Conservation (phyloP, 2,329 filamentous ascomycete species). For the Curvularia spicifera region DNA sequence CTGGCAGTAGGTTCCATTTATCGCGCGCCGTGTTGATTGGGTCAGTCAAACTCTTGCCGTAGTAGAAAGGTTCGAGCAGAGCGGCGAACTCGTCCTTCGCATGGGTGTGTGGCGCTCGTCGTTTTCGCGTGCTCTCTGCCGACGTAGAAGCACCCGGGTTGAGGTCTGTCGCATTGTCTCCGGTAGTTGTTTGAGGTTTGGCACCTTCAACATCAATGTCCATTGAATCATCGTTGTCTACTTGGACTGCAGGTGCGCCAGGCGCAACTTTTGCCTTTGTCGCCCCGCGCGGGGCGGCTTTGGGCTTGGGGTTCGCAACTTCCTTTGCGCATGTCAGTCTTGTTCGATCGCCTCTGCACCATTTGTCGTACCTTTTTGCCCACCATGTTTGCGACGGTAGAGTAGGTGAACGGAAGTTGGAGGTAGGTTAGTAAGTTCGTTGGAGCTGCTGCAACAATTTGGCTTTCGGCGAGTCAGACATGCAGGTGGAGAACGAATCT, state of each 20-base stretch:
- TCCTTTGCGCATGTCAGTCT: constrained; percentile 32
- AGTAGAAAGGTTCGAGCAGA: constrained; percentile 72
- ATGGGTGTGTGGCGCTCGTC: constrained; percentile 37
- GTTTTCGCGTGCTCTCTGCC: constrained; percentile 37
- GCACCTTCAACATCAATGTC: constrained; percentile 18
- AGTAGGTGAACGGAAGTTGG: constrained; percentile 19
- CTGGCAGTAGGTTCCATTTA: constrained; percentile 95
- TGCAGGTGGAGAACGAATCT: constrained; percentile 16
- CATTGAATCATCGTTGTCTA: constrained; percentile 17
- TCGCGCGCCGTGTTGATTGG: constrained; percentile 76
- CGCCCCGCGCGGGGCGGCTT: constrained; percentile 43
- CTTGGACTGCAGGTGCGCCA: constrained; percentile 19
- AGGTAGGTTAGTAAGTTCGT: constrained; percentile 20
- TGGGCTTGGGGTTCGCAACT: constrained; percentile 34
- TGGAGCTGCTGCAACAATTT: constrained; percentile 36
- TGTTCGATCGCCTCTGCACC: neutral
- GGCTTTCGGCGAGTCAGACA: constrained; percentile 36
- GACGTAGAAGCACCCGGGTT: constrained; percentile 29
- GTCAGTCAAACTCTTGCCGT: constrained; percentile 70
- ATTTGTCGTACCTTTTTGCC: constrained; percentile 36
- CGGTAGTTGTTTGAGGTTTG: constrained; percentile 12
- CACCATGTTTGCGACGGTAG: constrained; percentile 35
- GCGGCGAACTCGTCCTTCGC: constrained; percentile 64
- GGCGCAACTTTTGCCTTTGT: constrained; percentile 31
- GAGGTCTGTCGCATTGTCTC: constrained; percentile 21